Evolutionary conservation across 78 protist species (phyloP), one percentile per base, ranked within the genome.

Genomic region (Blattamonas nauphoetae): DNA sequence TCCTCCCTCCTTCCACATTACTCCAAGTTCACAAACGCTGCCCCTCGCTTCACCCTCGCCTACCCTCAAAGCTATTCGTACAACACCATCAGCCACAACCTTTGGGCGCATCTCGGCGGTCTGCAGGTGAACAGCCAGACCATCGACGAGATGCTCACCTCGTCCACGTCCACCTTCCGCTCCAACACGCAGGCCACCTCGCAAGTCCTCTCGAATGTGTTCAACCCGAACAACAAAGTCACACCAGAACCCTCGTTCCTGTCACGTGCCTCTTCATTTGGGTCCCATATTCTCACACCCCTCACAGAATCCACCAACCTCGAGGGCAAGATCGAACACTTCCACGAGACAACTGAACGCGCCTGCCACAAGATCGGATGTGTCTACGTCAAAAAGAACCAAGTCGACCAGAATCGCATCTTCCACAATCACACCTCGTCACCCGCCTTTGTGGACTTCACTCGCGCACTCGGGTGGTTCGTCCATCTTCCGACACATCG

Each of bases 351-450:
- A 29, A 29, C 71, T 55, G 71, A 55, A 11, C 71, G 71, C 38
- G 21, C 21, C 33, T 82, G 85, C 77, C 88, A 89, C 87, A 96
- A 96, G 89, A 89, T 96, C 44, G 97, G 97, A 35, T 44, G 95
- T 5, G 88, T 96, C 88, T 96, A 94, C 21, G 96, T 92, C 38
- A 92, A 87, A 35, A 90, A 86, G n/a, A 96, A 95, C 21, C 98
- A 96, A 63, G 96, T 89, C 64, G 93, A 90, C 1, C 96, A 95
- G 83, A 41, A 81, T 4, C 87, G 91, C 21, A 92, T 96, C 1
- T 85, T 95, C 38, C 81, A 85, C 35, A 96, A 94, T 81, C 34
- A 87, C 36, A 29, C 21, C 38, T 55, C 71, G 11, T 55, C 71
- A 29, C 11, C 21, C 71, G 38, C 71, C 38, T 96, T 89, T 80